A percentile compares a stretch with the other conserved stretches of the same genome.
Conservation (phyloP, 73 alveolate genomes). For the Paramecium pentaurelia region DNA sequence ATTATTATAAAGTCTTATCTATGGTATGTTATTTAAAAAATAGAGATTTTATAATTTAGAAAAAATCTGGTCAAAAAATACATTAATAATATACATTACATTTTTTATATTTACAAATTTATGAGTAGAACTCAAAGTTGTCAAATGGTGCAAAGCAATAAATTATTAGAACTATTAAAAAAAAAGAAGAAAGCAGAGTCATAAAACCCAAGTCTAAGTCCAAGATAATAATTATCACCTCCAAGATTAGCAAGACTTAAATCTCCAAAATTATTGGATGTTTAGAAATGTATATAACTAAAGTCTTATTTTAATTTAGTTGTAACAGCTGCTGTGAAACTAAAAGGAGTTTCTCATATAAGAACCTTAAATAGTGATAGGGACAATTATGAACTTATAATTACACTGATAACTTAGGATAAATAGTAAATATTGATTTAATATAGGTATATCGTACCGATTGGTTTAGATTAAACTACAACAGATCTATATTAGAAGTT, state of each 20-base stretch:
- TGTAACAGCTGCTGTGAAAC: not conserved
- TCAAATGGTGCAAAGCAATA: not conserved
- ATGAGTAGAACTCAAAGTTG: conserved; percentile 23
- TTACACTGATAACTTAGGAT: not conserved
- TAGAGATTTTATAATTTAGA: not conserved
- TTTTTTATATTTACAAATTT: not conserved
- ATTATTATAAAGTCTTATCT: too few species aligned
- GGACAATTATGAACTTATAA: not conserved
- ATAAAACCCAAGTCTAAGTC: not conserved
- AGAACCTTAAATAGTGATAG: conserved; percentile 37
- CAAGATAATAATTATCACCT: not conserved
- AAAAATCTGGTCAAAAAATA: not conserved
- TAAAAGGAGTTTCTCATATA: not conserved
- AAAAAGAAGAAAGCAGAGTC: conserved; percentile 11
- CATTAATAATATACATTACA: not conserved
- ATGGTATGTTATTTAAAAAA: not conserved
- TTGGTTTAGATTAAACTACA: not conserved
- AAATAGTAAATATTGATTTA: not conserved
- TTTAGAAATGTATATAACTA: not conserved
- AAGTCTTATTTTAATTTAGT: not conserved
- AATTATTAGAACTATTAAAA: conserved; percentile 11
- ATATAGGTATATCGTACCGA: not conserved
- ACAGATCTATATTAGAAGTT: not conserved
- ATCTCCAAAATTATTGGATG: not conserved
- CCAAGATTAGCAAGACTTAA: not conserved